Base-by-base conservation (phyloP, 106 monocot species). In the Allium cepa region DNA sequence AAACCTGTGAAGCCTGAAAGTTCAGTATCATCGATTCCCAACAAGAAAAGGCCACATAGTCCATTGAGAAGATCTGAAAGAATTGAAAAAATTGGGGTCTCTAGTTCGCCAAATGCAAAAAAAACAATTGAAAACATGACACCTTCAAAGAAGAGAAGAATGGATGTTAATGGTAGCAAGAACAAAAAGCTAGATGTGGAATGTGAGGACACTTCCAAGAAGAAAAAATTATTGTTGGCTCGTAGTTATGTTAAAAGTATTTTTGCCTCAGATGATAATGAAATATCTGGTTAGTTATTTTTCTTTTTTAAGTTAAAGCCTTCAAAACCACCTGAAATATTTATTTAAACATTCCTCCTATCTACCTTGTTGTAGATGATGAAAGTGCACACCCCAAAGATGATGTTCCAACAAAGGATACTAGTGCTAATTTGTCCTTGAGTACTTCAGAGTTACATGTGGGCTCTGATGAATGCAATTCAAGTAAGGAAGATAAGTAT, bases 11-110 rank as follows among this genome's bases (percentile, higher is more conserved):
- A 55, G 70, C 17, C 53, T 52, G 63, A 69, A 49, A 73, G 57
- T 49, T 63, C 63, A 48, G 15, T 14, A 56, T 3, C 62, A 18
- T 13, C 53, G 12, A 17, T n/a, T 51, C 62, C 55, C 2, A 48
- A 69, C 11, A 75, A 59, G 10, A 80, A 67, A 52, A 53, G 52
- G 53, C 50, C 64, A 60, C 60, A 13, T 47, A 75, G 75, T 67
- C 70, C 75, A 12, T 12, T 75, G 46, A 75, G 80, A 71, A 75
- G 66, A 55, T 75, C 74, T 7, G 71, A 67, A 22, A 75, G 75
- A 64, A 60, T 75, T 13, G 80, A 75, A 66, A 80, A 75, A 63
- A 26, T 52, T 48, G 67, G 45, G 9, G n/a, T 56, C 65, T 70
- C 79, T 49, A 70, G 69, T 59, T 79, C 73, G 10, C 28, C 72